Evolutionary conservation across 2,329 filamentous ascomycete genomes (phyloP), one percentile per base, ranked within the genome.

Genomic region (Pseudogymnoascus destructans): DNA sequence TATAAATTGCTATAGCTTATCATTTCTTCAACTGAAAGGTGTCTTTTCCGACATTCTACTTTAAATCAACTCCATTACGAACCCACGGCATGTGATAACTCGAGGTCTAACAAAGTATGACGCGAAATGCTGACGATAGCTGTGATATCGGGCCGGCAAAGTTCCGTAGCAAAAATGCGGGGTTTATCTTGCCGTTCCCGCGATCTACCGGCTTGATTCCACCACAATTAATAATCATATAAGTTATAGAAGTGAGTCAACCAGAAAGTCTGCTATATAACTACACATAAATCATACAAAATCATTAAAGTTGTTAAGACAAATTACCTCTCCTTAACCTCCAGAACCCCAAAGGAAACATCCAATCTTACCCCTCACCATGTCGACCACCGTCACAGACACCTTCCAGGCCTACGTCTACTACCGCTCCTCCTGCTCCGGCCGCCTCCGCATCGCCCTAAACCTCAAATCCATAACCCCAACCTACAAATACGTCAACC

Each of bases 361-460:
- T 35, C 7, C 19, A 46, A 23, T 23, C 19, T 46, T 46, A 46
- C 38, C 19, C 19, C 38, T 46, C 38, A 46, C 19, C 19, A 46
- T 46, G 38, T 23, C 38, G 19, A 46, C 15, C n/a, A 15, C 38
- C 36, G 3, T 23, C 38, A 13, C 19, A 2, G 38, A 46, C 38
- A 46, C 38, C 19, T 23, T 46, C 38, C 19, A 46, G 19, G 38
- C 38, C 38, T 76, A 84, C 71, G 78, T 75, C 61, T 84, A 82
- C 70, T 83, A 79, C 69, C 75, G 79, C 61, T 85, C 81, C 54
- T 83, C 80, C 13, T 85, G 80, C 70, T 79, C 80, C 0, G 80
- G 77, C 0, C 77, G 82, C 10, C 71, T 85, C 4, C 79, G 80
- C 49, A 84, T 84, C 60, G 79, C 79, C 9, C 71, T 82, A 1